Evolutionary conservation across 1,139 yeast species (phyloP), one percentile per base, ranked within the genome.

Genomic region (Geotrichum reessii): DNA sequence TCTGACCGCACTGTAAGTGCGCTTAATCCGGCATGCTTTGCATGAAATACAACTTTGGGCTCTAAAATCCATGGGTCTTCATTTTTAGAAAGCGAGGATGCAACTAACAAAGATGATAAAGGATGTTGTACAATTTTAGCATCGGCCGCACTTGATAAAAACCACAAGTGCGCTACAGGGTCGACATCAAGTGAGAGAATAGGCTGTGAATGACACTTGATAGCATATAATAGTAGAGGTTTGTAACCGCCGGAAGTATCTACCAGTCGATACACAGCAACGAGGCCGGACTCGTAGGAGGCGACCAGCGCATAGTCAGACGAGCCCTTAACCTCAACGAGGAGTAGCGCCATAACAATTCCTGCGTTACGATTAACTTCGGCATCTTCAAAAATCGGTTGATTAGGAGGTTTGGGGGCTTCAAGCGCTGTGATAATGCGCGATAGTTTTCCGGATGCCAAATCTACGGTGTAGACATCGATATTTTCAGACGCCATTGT

Each of bases 251-350:
- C 33, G 5, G 40, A 14, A 3, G 9, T 27, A n/a, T 19, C 2
- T 3, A 22, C 28, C 3, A 61, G 50, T 55, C 65, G 66, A 57
- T 58, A 74, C 1, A 64, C 62, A 1, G 66, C 69, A 2, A 75
- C 67, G 55, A 70, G 70, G 14, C 78, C 78, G 12, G 74, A 70
- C 60, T 75, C 78, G 57, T 72, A 75, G 40, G 77, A 78, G 1
- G 72, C 74, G 2, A 71, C 64, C 33, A 73, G 65, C 28, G 58
- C 53, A 21, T 59, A 54, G 9, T 60, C 60, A 14, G 48, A 19
- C 14, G 50, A 7, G 6, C 9, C 46, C 6, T 46, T 22, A 7
- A 48, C 19, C 27, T 55, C 52, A 2, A 59, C 54, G 22, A 71
- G 62, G 3, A 61, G 58, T 14, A 75, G 59, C 0, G 74, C 69